phyloP scores from a whole-genome alignment of 352 stramenopile species.

The Aphanomyces euteiches region DNA sequence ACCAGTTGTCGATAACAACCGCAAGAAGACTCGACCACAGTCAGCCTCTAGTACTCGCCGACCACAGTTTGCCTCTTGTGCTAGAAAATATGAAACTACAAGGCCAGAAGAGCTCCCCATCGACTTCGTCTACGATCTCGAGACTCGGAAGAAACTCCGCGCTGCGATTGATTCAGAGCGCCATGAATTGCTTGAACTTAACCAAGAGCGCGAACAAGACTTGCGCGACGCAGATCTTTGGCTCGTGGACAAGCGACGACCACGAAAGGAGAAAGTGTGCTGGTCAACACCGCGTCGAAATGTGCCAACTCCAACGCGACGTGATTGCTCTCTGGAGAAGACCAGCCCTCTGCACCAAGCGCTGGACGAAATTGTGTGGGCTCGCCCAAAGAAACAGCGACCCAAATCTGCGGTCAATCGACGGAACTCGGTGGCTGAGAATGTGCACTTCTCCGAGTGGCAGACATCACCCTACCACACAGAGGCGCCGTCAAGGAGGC shows the following conservation, averaged over 20 bases:
- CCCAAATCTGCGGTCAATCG: constrained; percentile 9
- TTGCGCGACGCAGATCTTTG: constrained; percentile 50
- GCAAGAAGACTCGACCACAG: background rate
- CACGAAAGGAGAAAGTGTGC: background rate
- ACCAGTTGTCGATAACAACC: background rate
- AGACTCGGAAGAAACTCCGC: constrained; percentile 47
- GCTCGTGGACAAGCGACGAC: constrained; percentile 30
- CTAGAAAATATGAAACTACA: background rate
- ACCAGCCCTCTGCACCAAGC: background rate
- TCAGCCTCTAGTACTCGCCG: background rate
- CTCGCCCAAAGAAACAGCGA: constrained; percentile 15
- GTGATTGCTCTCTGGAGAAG: constrained; percentile 7
- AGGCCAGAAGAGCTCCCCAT: constrained; percentile 32
- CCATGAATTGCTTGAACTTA: constrained; percentile 34
- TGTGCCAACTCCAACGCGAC: background rate
- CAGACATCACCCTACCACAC: constrained; percentile 23
- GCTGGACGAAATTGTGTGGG: constrained; percentile 16
- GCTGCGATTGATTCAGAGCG: constrained; percentile 59
- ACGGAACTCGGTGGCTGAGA: constrained; percentile 26
- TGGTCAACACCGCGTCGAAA: constrained; percentile 4
- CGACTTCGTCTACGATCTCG: constrained; percentile 74
- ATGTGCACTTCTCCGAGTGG: constrained; percentile 14
- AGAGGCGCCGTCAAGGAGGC: background rate
- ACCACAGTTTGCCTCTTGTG: background rate
- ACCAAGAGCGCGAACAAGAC: constrained; percentile 38